Conservation (phyloP, 73 alveolate species). For the Symbiodinium pilosum region DNA sequence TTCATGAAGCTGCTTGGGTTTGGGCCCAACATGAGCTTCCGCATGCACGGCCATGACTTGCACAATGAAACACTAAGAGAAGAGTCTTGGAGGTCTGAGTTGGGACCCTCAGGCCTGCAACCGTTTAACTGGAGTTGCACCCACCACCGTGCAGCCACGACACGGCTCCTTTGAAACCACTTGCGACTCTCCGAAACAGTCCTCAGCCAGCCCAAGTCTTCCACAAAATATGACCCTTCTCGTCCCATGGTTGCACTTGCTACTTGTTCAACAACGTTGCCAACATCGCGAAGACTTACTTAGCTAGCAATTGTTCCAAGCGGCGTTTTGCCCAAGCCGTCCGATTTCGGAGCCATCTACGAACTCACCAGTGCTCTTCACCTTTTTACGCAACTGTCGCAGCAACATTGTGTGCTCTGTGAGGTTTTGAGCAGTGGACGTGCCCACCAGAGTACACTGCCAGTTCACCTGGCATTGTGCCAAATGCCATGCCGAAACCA, state of each 20-base stretch:
- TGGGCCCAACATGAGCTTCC: too few relatives aligned
- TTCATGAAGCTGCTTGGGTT: too few relatives aligned
- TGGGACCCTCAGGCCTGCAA: too few relatives aligned
- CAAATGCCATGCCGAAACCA: not conserved
- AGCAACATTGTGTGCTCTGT: too few relatives aligned
- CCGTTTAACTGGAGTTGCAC: not conserved
- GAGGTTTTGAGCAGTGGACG: not conserved
- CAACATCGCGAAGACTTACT: too few relatives aligned
- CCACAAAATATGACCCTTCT: too few relatives aligned
- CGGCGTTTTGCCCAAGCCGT: conserved; percentile 37
- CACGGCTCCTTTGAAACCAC: conserved; percentile 72
- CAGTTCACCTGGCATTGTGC: conserved; percentile 27
- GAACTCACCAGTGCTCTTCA: conserved; percentile 77
- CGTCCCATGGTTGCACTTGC: too few relatives aligned
- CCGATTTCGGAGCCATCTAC: conserved; percentile 73
- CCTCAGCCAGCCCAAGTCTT: conserved; percentile 1
- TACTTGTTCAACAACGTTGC: too few relatives aligned
- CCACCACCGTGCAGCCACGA: not conserved
- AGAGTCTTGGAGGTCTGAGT: too few relatives aligned
- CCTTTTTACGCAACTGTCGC: conserved; percentile 10
- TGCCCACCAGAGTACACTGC: conserved; percentile 56
- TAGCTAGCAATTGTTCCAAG: not conserved
- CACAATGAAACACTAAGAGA: too few relatives aligned
- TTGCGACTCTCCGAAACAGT: conserved; percentile 62
- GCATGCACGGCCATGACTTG: too few relatives aligned